Conservation (phyloP, 2,329 filamentous ascomycete genomes). For the Microsporum audouinii region DNA sequence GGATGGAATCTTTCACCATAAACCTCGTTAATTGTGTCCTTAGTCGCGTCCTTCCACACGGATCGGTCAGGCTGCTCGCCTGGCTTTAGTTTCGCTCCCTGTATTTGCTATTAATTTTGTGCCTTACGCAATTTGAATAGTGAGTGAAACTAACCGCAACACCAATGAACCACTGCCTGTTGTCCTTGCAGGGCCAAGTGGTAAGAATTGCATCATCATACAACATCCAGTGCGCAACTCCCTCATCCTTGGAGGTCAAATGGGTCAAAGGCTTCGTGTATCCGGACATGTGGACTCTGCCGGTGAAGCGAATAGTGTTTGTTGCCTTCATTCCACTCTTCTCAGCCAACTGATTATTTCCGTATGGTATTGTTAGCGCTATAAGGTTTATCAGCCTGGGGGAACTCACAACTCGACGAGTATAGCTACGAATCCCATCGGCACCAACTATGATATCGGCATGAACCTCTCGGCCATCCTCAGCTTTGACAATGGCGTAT, state of each 20-base stretch:
- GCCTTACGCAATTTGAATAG: background rate
- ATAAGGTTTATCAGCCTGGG: background rate
- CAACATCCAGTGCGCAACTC: constrained; percentile 7
- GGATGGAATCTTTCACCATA: constrained; percentile 10
- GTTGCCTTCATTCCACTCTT: constrained; percentile 9
- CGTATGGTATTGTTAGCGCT: background rate
- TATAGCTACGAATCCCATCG: constrained; percentile 9
- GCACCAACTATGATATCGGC: constrained; percentile 9
- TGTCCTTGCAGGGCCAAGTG: constrained; percentile 10
- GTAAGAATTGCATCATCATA: constrained; percentile 9
- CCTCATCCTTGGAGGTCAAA: constrained; percentile 5
- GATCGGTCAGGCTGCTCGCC: constrained; percentile 8
- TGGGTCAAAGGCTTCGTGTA: constrained; percentile 8
- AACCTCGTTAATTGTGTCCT: constrained; percentile 7
- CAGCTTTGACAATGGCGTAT: constrained; percentile 6
- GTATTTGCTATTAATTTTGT: background rate
- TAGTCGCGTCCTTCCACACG: constrained; percentile 8
- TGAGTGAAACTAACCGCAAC: background rate
- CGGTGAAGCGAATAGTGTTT: constrained; percentile 9
- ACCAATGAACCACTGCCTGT: constrained; percentile 10
- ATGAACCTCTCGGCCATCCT: constrained; percentile 7
- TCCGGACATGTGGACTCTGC: constrained; percentile 10
- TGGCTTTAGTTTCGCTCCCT: constrained; percentile 7
- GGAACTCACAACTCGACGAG: constrained; percentile 7
- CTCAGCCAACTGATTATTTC: constrained; percentile 6